phyloP scores from a whole-genome alignment of 2,329 filamentous ascomycete genomes.

The Mycogone perniciosa region DNA sequence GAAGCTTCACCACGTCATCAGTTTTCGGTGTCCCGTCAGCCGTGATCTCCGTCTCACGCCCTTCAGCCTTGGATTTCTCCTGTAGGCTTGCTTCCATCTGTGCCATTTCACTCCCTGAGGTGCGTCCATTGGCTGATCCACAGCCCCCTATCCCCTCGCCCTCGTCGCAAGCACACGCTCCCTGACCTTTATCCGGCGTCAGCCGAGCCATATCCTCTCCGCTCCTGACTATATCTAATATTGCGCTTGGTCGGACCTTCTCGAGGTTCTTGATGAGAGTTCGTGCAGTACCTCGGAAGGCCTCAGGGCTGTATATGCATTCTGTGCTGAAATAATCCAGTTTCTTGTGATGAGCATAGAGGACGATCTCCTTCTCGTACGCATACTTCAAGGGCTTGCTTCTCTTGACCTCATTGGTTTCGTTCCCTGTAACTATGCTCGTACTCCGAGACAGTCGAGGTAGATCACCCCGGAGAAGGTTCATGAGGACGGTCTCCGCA shows the following conservation, averaged over 20 bases:
- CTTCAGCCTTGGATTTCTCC: conserved; percentile 15
- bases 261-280: conserved; percentile 93
- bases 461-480: conserved; percentile 82
- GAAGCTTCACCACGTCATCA: conserved; percentile 28
- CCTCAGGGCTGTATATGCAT: conserved; percentile 96
- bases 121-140: conserved; percentile 57
- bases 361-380: conserved; percentile 97
- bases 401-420: conserved; percentile 81
- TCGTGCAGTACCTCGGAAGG: conserved; percentile 86
- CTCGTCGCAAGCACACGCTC: conserved; percentile 32
- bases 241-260: conserved; percentile 85
- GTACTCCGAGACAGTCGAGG: conserved; percentile 83
- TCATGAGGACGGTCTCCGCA: conserved; percentile 97
- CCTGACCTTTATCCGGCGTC: conserved; percentile 33
- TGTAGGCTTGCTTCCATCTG: conserved; percentile 59
- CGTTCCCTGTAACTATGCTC: conserved; percentile 75
- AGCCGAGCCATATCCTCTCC: conserved; percentile 93
- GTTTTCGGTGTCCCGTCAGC: conserved; percentile 16
- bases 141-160: conserved; percentile 57
- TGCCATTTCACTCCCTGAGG: conserved; percentile 70
- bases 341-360: conserved; percentile 95
- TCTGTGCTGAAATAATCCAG: conserved; percentile 98
- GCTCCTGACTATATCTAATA: conserved; percentile 88
- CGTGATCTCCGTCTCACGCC: conserved; percentile 29
- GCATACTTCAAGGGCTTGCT: conserved; percentile 97